These are phyloP conservation scores for Alloteropsis semialata DNA, from an alignment of 176 grass and related monocot genomes.

Conservation along the genomic window DNA sequence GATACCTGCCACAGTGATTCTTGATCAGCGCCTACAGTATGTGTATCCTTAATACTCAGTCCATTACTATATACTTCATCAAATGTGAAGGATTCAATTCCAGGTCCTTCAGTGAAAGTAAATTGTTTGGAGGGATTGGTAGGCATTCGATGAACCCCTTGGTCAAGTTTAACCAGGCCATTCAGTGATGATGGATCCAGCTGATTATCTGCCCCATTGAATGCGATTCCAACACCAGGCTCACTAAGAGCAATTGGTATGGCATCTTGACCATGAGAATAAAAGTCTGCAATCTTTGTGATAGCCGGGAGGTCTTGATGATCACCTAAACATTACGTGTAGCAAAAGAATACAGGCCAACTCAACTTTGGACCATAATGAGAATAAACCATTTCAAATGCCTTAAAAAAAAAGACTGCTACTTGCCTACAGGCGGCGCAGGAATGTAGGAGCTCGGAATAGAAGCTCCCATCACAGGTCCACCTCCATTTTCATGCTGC, in stretches of 20 bases:
- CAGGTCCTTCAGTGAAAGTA: conserved; percentile 39
- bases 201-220: conserved; percentile 48
- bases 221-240: conserved; percentile 41
- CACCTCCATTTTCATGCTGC: conserved; percentile 86
- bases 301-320: conserved; percentile 43
- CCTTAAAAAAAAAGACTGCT: neutral
- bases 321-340: conserved; percentile 46
- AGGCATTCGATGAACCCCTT: conserved; percentile 35
- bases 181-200: conserved; percentile 56
- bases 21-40: conserved; percentile 32
- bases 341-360: conserved; percentile 24
- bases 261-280: conserved; percentile 52
- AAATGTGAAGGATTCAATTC: conserved; percentile 58
- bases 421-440: conserved; percentile 44
- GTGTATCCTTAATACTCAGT: conserved; percentile 41
- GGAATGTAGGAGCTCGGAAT: conserved; percentile 28
- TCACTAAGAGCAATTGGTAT: conserved; percentile 39
- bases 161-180: conserved; percentile 42
- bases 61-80: conserved; percentile 60
- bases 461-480: conserved; percentile 55
- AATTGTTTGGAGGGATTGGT: conserved; percentile 38
- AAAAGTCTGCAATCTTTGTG: conserved; percentile 40
- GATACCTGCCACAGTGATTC: conserved; percentile 70
- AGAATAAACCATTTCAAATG: conserved; percentile 27
- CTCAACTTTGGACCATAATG: neutral